phyloP scores from a whole-genome alignment of 345 rosid species.

The Punica granatum region DNA sequence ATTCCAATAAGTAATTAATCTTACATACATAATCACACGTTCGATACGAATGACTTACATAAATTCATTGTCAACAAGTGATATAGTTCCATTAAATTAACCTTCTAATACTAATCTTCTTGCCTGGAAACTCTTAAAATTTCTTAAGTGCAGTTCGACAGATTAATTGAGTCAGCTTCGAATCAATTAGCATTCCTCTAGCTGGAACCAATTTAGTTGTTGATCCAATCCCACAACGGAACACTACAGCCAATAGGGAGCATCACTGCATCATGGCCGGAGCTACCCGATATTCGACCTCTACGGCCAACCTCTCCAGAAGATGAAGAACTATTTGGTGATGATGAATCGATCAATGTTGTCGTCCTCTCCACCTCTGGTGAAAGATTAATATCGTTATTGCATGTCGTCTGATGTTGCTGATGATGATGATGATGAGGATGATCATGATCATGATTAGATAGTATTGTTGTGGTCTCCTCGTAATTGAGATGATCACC shows the following conservation, averaged over 20 bases:
- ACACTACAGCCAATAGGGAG: background rate
- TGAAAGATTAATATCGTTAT: background rate
- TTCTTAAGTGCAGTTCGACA: background rate
- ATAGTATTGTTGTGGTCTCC: background rate
- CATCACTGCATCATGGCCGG: constrained; percentile 6
- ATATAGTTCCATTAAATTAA: too few species aligned
- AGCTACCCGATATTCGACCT: background rate
- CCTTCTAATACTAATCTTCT: background rate
- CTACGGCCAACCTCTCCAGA: constrained; percentile 2
- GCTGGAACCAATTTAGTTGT: constrained; percentile 7
- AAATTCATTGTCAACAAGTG: too few species aligned
- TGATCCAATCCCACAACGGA: constrained; percentile 19
- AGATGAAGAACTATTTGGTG: constrained; percentile 6
- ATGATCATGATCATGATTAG: background rate
- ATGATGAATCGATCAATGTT: constrained; percentile 2
- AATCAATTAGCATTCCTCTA: background rate
- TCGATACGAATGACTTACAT: too few species aligned
- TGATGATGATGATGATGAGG: background rate
- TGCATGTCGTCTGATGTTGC: background rate
- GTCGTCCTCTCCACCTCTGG: constrained; percentile 1
- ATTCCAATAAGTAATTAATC: too few species aligned
- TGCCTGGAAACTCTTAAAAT: too few species aligned
- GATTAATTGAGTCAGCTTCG: background rate
- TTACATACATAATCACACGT: too few species aligned
- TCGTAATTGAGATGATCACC: background rate